Evolutionary conservation across 2,329 filamentous ascomycete genomes (phyloP).

Genomic region (Myriosclerotinia duriaeana): DNA sequence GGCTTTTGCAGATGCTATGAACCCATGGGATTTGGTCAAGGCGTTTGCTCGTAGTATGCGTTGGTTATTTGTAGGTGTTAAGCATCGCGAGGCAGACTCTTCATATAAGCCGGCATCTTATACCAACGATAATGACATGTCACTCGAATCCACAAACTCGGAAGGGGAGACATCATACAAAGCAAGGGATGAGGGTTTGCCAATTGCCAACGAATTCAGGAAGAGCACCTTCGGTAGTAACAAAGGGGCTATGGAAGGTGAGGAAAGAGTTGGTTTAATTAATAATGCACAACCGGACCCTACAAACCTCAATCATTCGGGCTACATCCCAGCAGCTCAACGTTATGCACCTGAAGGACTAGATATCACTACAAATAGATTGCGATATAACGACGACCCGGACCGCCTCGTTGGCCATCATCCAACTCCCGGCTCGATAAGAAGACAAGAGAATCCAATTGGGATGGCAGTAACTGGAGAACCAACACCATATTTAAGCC

Average conservation of each 20-base stretch:
- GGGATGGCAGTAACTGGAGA: constrained; percentile 32
- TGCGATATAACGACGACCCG: constrained; percentile 26
- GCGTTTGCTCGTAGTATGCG: constrained; percentile 69
- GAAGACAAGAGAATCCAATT: constrained; percentile 26
- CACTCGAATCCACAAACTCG: constrained; percentile 26
- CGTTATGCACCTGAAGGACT: constrained; percentile 37
- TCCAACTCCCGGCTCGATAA: constrained; percentile 27
- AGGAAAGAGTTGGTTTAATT: constrained; percentile 38
- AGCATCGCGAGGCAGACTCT: constrained; percentile 54
- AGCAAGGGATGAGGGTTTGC: constrained; percentile 27
- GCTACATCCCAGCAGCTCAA: constrained; percentile 37
- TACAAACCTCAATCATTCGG: constrained; percentile 25
- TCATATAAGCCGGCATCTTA: constrained; percentile 46
- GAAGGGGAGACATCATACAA: constrained; percentile 30
- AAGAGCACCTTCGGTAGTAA: constrained; percentile 36
- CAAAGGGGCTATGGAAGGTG: constrained; percentile 27
- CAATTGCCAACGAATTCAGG: constrained; percentile 39
- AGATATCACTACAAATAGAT: constrained; percentile 31
- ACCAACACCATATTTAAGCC: constrained; percentile 33
- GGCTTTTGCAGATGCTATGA: constrained; percentile 70
- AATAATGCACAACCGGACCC: constrained; percentile 39
- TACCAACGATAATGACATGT: constrained; percentile 31
- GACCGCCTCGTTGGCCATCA: constrained; percentile 27
- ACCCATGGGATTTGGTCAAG: constrained; percentile 81
- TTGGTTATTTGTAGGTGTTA: constrained; percentile 77